Conservation (phyloP, 169 alveolate species). For the Cryptosporidium tyzzeri region DNA sequence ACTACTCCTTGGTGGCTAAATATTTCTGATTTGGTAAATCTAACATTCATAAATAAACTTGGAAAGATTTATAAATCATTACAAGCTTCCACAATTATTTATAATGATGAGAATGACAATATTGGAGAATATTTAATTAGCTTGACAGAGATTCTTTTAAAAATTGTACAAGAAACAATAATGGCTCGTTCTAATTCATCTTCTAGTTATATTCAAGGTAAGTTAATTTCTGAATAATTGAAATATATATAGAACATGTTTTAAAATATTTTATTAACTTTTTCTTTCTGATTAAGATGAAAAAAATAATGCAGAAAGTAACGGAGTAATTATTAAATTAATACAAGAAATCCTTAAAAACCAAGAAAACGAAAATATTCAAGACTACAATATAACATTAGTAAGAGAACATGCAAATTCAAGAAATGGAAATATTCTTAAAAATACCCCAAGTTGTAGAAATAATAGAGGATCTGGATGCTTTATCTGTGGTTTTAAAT, state of each 20-base stretch:
- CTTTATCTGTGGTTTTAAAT: neutral
- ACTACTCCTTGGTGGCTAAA: slow-evolving; percentile 67
- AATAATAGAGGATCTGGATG: neutral
- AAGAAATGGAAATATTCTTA: neutral
- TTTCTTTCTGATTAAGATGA: neutral
- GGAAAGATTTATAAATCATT: slow-evolving; percentile 25
- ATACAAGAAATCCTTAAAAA: slow-evolving; percentile 1
- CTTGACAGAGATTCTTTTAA: slow-evolving; percentile 18
- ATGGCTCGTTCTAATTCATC: neutral
- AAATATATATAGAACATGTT: too few species aligned
- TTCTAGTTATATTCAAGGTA: neutral
- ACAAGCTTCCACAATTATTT: neutral
- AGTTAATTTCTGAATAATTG: neutral
- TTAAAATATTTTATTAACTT: too few species aligned
- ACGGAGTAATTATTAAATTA: neutral
- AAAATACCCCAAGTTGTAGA: neutral
- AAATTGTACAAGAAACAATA: neutral
- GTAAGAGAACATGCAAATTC: neutral
- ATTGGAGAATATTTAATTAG: neutral
- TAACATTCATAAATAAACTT: slow-evolving; percentile 9
- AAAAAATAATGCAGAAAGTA: neutral
- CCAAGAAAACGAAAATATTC: neutral
- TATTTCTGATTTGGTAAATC: slow-evolving; percentile 3
- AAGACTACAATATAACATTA: neutral
- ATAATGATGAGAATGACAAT: neutral